Conservation (phyloP, 768 basidiomycete species). For the Paxillus involutus region DNA sequence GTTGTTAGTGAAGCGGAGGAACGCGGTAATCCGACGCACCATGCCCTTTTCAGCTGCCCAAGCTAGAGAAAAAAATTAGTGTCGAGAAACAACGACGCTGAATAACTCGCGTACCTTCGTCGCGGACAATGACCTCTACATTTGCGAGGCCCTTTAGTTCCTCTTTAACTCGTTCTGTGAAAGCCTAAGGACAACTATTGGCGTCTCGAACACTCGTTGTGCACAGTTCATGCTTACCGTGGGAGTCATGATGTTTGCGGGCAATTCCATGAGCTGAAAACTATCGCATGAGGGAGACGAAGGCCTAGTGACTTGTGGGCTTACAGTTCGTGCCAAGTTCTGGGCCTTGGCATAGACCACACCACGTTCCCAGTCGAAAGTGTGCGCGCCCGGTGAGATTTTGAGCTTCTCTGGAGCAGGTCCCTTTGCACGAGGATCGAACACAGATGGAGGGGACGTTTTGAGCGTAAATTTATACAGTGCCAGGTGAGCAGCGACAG, state of each 20-base stretch:
- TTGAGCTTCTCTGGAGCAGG: constrained; percentile 49
- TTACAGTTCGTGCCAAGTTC: constrained; percentile 76
- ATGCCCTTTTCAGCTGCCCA: constrained; percentile 87
- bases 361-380: constrained; percentile 70
- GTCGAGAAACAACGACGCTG: not conserved
- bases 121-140: constrained; percentile 67
- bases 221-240: constrained; percentile 45
- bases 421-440: constrained; percentile 59
- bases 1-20: not conserved
- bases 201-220: no score
- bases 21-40: constrained; percentile 41
- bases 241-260: constrained; percentile 85
- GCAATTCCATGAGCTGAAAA: constrained; percentile 74
- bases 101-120: constrained; percentile 54
- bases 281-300: not conserved
- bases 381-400: constrained; percentile 45
- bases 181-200: constrained; percentile 43
- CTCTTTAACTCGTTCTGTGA: constrained; percentile 66
- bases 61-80: constrained; percentile 35
- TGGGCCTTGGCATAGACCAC: constrained; percentile 73
- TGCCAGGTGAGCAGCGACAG: constrained; percentile 77
- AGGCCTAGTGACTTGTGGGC: constrained; percentile 8
- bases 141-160: constrained; percentile 68
- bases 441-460: constrained; percentile 64
- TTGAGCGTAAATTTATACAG: constrained; percentile 77